Evolutionary conservation across 2,329 filamentous ascomycete genomes (phyloP), one percentile per base, ranked within the genome.

Genomic region (Fusarium nisikadoi): DNA sequence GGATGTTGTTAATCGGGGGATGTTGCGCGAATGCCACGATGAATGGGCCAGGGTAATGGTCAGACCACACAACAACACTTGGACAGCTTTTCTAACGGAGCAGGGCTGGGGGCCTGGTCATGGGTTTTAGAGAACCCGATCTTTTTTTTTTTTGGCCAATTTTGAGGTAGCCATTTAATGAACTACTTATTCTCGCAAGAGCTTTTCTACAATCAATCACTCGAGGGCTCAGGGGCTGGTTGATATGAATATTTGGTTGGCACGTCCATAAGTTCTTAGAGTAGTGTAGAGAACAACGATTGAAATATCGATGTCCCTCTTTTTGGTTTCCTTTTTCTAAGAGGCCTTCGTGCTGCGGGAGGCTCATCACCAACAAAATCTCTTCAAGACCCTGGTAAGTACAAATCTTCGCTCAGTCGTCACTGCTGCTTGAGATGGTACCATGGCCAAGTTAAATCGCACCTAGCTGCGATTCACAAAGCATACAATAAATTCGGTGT

Each of bases 21-120:
- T 52, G 2, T 17, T 33, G 5, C 14, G 20, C 6, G 16, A 31
- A 2, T 70, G 35, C 6, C 29, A 16, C 7, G n/a, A 14, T 19
- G n/a, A 1, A 20, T 14, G 29, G 17, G 29, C 49, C 20, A 54
- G 45, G 5, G 11, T 36, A 19, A 57, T 46, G 46, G 43, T 45
- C 3, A 46, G 5, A 3, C 50, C 69, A 16, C 36, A 36, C 20
- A 72, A 65, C 11, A 25, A 42, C 8, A 72, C 45, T 12, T 65
- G 65, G 64, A 49, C 10, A 20, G n/a, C 35, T 6, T 72, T 38
- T 13, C n/a, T 72, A 5, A 62, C 20, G 5, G 69, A 71, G 12
- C n/a, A 38, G 14, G 45, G 19, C 4, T 71, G 59, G 25, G 41
- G 61, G 23, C 13, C 23, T 3, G 8, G 25, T 4, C 8, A n/a